Percentiles rank a stretch among this genome's conserved stretches.
Evolutionary conservation across 2,329 filamentous ascomycete species (phyloP).

Genomic region (Cytospora schulzeri): DNA sequence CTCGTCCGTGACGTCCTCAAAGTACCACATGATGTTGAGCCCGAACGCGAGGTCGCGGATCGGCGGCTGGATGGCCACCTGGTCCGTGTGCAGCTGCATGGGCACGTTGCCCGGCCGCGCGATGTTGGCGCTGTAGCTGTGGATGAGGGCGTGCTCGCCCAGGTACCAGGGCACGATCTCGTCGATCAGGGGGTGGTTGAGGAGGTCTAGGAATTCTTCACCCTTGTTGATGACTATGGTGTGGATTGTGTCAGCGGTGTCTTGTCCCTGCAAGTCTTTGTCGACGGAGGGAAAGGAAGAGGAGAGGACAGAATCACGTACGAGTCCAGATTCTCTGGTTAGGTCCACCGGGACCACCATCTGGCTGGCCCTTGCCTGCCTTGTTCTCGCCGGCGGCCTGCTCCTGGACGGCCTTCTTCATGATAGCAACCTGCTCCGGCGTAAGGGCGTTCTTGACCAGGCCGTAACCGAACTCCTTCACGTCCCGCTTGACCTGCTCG

Average conservation of each 20-base stretch:
- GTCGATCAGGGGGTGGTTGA: conserved; percentile 35
- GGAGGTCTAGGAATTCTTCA: conserved; percentile 36
- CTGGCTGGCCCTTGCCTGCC: conserved; percentile 31
- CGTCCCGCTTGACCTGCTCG: conserved; percentile 33
- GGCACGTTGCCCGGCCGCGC: conserved; percentile 33
- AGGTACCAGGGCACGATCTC: conserved; percentile 34
- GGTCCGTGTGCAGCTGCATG: conserved; percentile 36
- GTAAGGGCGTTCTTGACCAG: conserved; percentile 34
- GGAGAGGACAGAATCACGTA: neutral
- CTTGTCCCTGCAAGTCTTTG: neutral
- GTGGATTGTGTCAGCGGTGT: neutral
- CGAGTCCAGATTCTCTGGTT: conserved; percentile 30
- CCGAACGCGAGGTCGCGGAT: conserved; percentile 33
- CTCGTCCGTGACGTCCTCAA: conserved; percentile 39
- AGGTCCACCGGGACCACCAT: conserved; percentile 28
- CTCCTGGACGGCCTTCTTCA: conserved; percentile 32
- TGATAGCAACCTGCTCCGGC: conserved; percentile 30
- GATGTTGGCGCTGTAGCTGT: conserved; percentile 38
- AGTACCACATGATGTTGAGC: conserved; percentile 33
- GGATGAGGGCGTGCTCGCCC: conserved; percentile 35
- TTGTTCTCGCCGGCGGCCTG: conserved; percentile 34
- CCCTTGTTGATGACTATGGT: conserved; percentile 30
- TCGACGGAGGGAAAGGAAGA: neutral
- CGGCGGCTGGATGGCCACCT: conserved; percentile 33
- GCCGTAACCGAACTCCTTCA: conserved; percentile 35